These are phyloP conservation scores for Umbilicus rupestris DNA, from an alignment of 164 flowering plant genomes.

Conservation along the genomic window DNA sequence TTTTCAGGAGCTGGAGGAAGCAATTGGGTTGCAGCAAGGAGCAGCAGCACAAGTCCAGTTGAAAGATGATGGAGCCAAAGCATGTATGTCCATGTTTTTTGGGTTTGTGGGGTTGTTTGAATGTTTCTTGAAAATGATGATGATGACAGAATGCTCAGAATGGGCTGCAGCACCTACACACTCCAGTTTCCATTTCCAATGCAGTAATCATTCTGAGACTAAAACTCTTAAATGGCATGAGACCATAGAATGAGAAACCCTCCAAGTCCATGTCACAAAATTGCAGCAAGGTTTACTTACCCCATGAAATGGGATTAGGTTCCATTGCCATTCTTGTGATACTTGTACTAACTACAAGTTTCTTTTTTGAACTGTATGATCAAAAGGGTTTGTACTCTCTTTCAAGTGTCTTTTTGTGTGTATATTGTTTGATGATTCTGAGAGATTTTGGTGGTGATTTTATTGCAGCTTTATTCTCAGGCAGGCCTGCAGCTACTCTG, in stretches of 20 bases:
- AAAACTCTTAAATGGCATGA: slow-evolving; percentile 51
- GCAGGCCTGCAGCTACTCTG: slow-evolving; percentile 79
- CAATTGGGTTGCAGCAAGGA: slow-evolving; percentile 80
- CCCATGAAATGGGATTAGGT: slow-evolving; percentile 32
- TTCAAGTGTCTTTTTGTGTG: slow-evolving; percentile 14
- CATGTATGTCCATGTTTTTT: slow-evolving; percentile 29
- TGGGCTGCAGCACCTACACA: neutral
- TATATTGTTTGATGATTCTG: slow-evolving; percentile 24
- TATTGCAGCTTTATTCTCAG: slow-evolving; percentile 62
- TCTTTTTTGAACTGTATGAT: neutral
- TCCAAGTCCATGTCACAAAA: slow-evolving; percentile 18
- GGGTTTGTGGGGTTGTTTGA: neutral
- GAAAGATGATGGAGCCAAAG: slow-evolving; percentile 62
- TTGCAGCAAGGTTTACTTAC: slow-evolving; percentile 31
- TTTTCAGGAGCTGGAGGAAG: slow-evolving; percentile 92
- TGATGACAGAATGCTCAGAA: slow-evolving; percentile 8
- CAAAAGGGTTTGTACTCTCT: slow-evolving; percentile 1
- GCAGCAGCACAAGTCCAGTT: slow-evolving; percentile 40
- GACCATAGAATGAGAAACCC: slow-evolving; percentile 55
- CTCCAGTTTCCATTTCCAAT: slow-evolving; percentile 26
- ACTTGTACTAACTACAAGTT: slow-evolving; percentile 12
- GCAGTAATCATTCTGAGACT: slow-evolving; percentile 50
- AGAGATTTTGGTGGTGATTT: slow-evolving; percentile 39
- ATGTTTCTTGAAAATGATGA: neutral
- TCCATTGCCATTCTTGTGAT: slow-evolving; percentile 16